A percentile compares a stretch with the other conserved stretches of the same genome.
Evolutionary conservation across 805 yeast species (phyloP).

Genomic region (Candida boidinii): DNA sequence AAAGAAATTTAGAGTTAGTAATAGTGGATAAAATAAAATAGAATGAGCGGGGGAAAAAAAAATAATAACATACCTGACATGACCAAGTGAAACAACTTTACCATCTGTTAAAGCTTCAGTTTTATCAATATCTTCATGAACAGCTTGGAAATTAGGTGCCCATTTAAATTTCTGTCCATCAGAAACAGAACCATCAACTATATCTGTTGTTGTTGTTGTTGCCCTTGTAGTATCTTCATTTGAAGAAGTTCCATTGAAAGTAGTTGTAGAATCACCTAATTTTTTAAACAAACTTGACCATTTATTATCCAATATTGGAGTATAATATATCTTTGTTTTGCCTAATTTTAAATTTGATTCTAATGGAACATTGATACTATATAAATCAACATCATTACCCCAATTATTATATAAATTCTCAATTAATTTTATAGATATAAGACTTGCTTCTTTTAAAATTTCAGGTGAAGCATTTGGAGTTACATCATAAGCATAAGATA

Average conservation of each 20-base stretch:
- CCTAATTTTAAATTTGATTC: constrained; percentile 40
- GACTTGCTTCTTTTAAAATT: constrained; percentile 56
- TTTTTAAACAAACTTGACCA: constrained; percentile 43
- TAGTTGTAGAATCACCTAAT: background rate
- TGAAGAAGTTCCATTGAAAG: background rate
- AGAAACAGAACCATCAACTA: constrained; percentile 36
- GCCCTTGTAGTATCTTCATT: constrained; percentile 9
- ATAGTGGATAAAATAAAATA: background rate
- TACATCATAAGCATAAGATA: constrained; percentile 74
- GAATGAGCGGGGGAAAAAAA: background rate
- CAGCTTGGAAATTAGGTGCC: constrained; percentile 74
- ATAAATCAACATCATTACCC: constrained; percentile 55
- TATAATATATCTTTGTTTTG: constrained; percentile 54
- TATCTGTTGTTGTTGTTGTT: constrained; percentile 22
- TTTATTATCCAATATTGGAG: constrained; percentile 72
- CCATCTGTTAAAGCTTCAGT: constrained; percentile 54
- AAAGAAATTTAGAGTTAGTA: background rate
- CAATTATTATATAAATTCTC: constrained; percentile 52
- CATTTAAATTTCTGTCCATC: constrained; percentile 54
- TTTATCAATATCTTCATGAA: constrained; percentile 42
- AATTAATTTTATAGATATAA: constrained; percentile 56
- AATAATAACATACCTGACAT: constrained; percentile 35
- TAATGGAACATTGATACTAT: constrained; percentile 80
- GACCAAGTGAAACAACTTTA: constrained; percentile 55
- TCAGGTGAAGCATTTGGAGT: constrained; percentile 37